Evolutionary conservation across 2,329 filamentous ascomycete genomes (phyloP).

Genomic region (Colletotrichum chrysophilum): DNA sequence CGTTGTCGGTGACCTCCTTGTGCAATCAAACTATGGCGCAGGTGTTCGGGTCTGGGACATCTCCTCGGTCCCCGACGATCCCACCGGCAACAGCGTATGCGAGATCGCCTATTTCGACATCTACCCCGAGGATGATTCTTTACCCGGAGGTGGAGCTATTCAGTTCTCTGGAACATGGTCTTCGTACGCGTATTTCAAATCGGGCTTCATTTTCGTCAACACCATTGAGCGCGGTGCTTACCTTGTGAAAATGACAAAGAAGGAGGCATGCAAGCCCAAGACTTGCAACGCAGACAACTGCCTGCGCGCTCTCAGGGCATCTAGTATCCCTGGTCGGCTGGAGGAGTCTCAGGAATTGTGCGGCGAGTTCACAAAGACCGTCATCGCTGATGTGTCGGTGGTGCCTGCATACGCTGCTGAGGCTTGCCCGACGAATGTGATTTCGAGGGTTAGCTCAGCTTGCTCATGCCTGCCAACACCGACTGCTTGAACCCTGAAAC

Average conservation of each 20-base stretch:
- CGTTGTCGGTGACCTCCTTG: conserved; percentile 42
- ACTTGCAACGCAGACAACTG: conserved; percentile 27
- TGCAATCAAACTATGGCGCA: conserved; percentile 52
- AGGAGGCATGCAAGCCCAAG: conserved; percentile 25
- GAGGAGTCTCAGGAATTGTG: conserved; percentile 27
- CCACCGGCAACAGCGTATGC: conserved; percentile 43
- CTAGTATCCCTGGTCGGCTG: conserved; percentile 19
- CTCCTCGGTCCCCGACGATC: conserved; percentile 33
- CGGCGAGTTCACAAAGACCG: conserved; percentile 22
- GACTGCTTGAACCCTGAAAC: neutral
- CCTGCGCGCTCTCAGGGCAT: conserved; percentile 24
- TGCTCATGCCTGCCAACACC: conserved; percentile 27
- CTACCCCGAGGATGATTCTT: conserved; percentile 51
- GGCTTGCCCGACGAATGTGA: conserved; percentile 24
- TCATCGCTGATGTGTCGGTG: conserved; percentile 23
- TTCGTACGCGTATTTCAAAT: conserved; percentile 47
- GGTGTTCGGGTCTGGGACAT: conserved; percentile 43
- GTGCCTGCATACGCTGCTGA: conserved; percentile 23
- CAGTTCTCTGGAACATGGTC: conserved; percentile 48
- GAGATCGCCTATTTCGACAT: conserved; percentile 53
- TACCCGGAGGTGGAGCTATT: conserved; percentile 38
- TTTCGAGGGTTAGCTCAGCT: conserved; percentile 27
- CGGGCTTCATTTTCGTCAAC: conserved; percentile 46
- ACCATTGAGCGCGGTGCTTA: conserved; percentile 48
- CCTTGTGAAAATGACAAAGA: conserved; percentile 38